phyloP scores from a whole-genome alignment of 306 rosid genomes.

The Cucumis melo region DNA sequence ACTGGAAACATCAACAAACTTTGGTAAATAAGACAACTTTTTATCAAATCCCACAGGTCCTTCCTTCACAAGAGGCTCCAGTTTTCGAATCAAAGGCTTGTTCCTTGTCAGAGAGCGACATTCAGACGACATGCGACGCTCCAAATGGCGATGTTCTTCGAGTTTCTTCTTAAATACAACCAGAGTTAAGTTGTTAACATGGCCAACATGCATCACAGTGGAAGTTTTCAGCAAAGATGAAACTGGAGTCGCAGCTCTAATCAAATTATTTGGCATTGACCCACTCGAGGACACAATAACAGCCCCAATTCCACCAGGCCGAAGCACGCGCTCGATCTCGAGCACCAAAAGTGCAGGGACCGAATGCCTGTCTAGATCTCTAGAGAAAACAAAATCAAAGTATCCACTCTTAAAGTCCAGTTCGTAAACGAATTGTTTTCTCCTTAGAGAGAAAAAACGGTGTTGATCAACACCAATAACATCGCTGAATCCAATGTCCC shows the following conservation, averaged over 20 bases:
- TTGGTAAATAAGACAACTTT: constrained; percentile 38
- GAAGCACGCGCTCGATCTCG: constrained; percentile 79
- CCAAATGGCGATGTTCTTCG: constrained; percentile 21
- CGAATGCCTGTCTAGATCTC: constrained; percentile 44
- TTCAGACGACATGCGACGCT: constrained; percentile 34
- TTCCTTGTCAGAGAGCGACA: constrained; percentile 38
- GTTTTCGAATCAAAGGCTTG: constrained; percentile 31
- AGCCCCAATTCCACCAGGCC: constrained; percentile 74
- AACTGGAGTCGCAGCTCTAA: constrained; percentile 62
- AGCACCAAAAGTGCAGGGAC: constrained; percentile 65
- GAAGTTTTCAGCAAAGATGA: constrained; percentile 60
- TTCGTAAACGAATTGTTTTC: constrained; percentile 23
- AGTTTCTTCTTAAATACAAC: constrained; percentile 65
- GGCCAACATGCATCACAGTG: constrained; percentile 41
- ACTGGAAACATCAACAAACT: constrained; percentile 31
- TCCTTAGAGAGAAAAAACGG: constrained; percentile 31
- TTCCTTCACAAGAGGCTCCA: constrained; percentile 60
- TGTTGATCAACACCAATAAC: constrained; percentile 27
- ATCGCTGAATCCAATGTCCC: constrained; percentile 42
- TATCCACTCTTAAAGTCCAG: constrained; percentile 35
- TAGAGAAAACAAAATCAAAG: constrained; percentile 62
- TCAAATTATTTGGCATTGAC: constrained; percentile 34
- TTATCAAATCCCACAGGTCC: constrained; percentile 13
- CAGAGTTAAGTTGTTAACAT: constrained; percentile 30
- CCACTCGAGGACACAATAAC: constrained; percentile 23